Evolutionary conservation across 2,329 filamentous ascomycete species (phyloP).

Genomic region (Blastomyces gilchristii): DNA sequence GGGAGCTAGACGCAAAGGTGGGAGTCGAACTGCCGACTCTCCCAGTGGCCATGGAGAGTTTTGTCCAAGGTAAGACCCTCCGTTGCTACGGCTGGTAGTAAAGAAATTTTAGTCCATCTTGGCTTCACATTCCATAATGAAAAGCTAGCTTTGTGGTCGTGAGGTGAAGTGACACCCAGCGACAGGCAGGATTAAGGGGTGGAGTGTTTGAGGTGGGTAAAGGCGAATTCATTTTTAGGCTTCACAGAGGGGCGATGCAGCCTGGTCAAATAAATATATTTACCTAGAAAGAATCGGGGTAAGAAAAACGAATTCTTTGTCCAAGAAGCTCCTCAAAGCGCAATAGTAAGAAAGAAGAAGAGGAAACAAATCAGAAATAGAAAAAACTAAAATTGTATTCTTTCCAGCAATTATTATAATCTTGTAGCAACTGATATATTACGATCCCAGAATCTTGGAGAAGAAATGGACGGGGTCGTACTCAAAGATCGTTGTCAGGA

Average conservation of each 20-base stretch:
- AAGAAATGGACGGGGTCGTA: constrained; percentile 34
- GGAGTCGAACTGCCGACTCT: neutral
- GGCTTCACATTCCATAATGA: neutral
- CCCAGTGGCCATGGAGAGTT: neutral
- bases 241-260: neutral
- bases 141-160: neutral
- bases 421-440: constrained; percentile 39
- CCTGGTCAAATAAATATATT: neutral
- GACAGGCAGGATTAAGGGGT: too few species aligned
- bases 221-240: neutral
- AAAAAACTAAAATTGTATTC: neutral
- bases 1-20: neutral
- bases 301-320: neutral
- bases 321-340: neutral
- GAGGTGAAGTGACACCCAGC: neutral
- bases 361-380: neutral
- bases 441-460: constrained; percentile 30
- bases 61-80: neutral
- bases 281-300: too few species aligned
- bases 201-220: too few species aligned
- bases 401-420: neutral
- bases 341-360: neutral
- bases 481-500: constrained; percentile 40
- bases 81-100: neutral
- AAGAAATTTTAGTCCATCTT: neutral